These are phyloP conservation scores for Handroanthus guayacan DNA, from an alignment of 257 asterid genomes.

Conservation along the genomic window DNA sequence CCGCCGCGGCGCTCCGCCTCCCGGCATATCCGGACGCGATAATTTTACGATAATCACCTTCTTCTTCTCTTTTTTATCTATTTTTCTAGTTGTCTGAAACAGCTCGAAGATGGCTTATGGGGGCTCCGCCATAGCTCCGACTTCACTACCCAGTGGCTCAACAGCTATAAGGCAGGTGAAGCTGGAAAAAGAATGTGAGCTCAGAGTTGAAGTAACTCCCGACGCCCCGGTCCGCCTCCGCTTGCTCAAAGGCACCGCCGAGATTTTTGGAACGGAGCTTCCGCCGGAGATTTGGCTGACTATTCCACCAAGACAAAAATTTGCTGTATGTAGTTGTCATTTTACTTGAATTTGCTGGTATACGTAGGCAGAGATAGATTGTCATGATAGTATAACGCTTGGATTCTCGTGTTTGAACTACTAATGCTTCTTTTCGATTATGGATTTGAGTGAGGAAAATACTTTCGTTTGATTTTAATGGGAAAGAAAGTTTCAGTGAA, in stretches of 20 bases:
- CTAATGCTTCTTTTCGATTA: background rate
- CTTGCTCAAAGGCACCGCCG: conserved; percentile 78
- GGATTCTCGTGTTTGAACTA: background rate
- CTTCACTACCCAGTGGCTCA: conserved; percentile 57
- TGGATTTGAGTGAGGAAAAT: no score
- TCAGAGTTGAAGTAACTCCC: conserved; percentile 83
- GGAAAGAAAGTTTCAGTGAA: no score
- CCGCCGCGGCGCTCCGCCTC: background rate
- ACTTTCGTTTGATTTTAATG: no score
- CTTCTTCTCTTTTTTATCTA: background rate
- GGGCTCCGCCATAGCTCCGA: conserved; percentile 64
- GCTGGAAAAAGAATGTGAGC: conserved; percentile 90
- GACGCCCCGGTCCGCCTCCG: conserved; percentile 85
- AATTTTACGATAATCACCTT: background rate
- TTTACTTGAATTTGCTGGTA: background rate
- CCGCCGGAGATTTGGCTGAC: conserved; percentile 88
- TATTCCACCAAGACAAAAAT: conserved; percentile 80
- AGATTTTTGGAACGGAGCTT: conserved; percentile 90
- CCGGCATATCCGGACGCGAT: background rate
- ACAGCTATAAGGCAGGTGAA: conserved; percentile 72
- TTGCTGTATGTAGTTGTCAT: conserved; percentile 59
- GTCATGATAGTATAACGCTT: background rate
- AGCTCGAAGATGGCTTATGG: conserved; percentile 65
- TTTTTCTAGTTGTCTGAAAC: conserved; percentile 7
- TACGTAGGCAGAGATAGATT: background rate